phyloP scores from a whole-genome alignment of 495 filamentous ascomycete species.

The Chaetomium fimeti region DNA sequence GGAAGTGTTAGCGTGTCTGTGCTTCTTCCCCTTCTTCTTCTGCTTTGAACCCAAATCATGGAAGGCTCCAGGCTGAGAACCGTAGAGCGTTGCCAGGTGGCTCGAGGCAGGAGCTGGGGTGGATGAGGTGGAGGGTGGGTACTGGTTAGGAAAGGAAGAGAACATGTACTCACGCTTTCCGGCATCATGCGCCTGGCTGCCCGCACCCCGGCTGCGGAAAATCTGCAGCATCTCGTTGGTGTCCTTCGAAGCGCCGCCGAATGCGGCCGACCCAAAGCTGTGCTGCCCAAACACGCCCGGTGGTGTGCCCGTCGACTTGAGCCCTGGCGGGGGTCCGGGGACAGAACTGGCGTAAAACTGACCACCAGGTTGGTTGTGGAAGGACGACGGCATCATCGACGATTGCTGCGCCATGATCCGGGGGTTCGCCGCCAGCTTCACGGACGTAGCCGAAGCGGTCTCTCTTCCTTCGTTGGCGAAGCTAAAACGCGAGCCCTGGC shows the following conservation, averaged over 20 bases:
- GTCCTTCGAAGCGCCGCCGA: constrained; percentile 61
- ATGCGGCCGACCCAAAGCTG: constrained; percentile 62
- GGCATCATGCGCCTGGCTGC: constrained; percentile 69
- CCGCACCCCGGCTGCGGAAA: constrained; percentile 59
- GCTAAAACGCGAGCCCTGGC: constrained; percentile 84
- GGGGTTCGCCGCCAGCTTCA: constrained; percentile 80
- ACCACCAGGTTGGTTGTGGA: constrained; percentile 58
- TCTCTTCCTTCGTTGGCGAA: constrained; percentile 73
- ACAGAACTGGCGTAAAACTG: constrained; percentile 68
- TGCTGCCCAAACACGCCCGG: constrained; percentile 79
- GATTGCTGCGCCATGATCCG: constrained; percentile 87
- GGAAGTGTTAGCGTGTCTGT: constrained; percentile 99
- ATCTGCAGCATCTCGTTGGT: constrained; percentile 75
- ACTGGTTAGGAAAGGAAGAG: constrained; percentile 69
- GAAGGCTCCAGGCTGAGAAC: constrained; percentile 75
- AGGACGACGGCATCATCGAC: constrained; percentile 77
- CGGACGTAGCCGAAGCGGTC: constrained; percentile 56
- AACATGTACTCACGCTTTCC: constrained; percentile 95
- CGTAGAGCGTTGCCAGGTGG: constrained; percentile 87
- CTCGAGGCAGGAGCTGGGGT: constrained; percentile 84
- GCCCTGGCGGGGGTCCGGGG: constrained; percentile 88
- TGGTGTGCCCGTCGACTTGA: constrained; percentile 91
- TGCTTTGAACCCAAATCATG: constrained; percentile 88
- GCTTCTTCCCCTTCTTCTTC: constrained; percentile 99
- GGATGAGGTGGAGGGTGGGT: constrained; percentile 71